phyloP scores from a whole-genome alignment of 139 green algal genomes.

The Picochlorum sp. region DNA sequence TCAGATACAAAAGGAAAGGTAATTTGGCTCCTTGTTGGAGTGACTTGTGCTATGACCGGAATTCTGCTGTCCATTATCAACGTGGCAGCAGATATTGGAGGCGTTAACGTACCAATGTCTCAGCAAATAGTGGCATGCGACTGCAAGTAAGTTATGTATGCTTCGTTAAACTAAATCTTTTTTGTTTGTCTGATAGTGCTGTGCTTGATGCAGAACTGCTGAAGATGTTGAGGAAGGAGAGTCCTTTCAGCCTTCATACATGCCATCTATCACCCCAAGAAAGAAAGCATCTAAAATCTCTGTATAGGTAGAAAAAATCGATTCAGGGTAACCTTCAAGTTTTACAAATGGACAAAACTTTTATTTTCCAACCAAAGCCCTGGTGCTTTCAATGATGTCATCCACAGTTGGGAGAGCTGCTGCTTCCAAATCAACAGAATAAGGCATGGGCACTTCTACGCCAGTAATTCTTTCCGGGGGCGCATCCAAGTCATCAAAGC shows the following conservation, averaged over 20 bases:
- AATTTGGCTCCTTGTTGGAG: not conserved
- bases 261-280: not conserved
- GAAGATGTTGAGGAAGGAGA: too few species aligned
- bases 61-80: not conserved
- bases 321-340: not conserved
- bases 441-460: constrained; percentile 90
- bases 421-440: constrained; percentile 87
- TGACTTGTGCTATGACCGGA: not conserved
- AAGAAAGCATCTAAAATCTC: not conserved
- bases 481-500: constrained; percentile 96
- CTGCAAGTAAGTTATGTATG: not conserved
- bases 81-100: not conserved
- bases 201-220: too few species aligned
- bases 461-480: constrained; percentile 84
- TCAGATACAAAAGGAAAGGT: not conserved
- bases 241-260: not conserved
- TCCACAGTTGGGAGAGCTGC: constrained; percentile 67
- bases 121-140: not conserved
- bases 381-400: constrained; percentile 64
- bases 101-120: not conserved
- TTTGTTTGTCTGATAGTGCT: not conserved
- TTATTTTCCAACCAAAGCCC: constrained; percentile 33
- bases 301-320: not conserved
- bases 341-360: not conserved
- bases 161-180: not conserved